These are phyloP conservation scores for Solanum okadae DNA, from an alignment of 257 asterid species.

Conservation along the genomic window DNA sequence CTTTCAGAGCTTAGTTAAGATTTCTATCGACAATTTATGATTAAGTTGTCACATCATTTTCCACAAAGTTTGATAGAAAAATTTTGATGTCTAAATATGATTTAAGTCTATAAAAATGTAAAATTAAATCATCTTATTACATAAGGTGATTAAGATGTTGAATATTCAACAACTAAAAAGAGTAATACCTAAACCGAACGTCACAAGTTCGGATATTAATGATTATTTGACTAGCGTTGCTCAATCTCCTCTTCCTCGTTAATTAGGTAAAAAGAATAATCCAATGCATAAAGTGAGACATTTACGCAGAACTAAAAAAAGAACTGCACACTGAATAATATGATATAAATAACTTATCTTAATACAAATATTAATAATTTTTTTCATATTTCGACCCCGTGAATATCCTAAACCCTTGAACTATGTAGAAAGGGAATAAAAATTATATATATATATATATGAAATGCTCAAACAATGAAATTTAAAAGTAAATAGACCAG, in stretches of 20 bases:
- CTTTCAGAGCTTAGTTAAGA: not conserved
- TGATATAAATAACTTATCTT: not conserved
- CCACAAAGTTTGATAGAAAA: not conserved
- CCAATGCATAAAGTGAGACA: not conserved
- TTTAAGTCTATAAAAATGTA: not conserved
- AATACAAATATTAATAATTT: not conserved
- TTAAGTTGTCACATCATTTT: not conserved
- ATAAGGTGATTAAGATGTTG: too few species aligned
- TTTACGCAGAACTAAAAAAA: rapidly evolving
- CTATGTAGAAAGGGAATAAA: not conserved
- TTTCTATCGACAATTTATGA: not conserved
- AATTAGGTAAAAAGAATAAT: too few species aligned
- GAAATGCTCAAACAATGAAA: not conserved
- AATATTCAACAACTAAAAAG: not conserved
- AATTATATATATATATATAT: not conserved
- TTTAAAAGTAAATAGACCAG: not conserved
- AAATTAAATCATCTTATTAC: too few species aligned
- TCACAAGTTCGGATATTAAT: not conserved
- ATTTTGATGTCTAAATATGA: too few species aligned
- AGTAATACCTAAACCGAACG: not conserved
- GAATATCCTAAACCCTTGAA: not conserved
- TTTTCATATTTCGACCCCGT: rapidly evolving
- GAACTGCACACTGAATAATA: rapidly evolving
- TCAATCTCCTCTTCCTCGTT: not conserved
- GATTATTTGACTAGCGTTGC: not conserved